Evolutionary conservation across 495 filamentous ascomycete species (phyloP).

Genomic region (Bombardia bombarda): DNA sequence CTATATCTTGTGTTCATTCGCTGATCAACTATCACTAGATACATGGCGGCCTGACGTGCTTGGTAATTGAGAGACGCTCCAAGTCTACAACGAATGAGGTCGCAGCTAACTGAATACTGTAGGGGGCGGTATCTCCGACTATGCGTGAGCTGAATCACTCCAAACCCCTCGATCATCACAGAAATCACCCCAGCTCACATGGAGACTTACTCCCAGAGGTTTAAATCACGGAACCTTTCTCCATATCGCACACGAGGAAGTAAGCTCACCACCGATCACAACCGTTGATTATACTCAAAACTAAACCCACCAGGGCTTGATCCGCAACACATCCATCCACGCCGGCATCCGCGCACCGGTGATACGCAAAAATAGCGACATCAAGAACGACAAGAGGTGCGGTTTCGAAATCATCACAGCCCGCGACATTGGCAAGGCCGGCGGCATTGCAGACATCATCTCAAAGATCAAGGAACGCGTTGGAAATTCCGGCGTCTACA

Average conservation of each 20-base stretch:
- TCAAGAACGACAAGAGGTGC: slow-evolving; percentile 75
- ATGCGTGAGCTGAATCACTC: slow-evolving; percentile 36
- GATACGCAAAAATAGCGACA: slow-evolving; percentile 56
- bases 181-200: not conserved
- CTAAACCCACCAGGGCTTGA: slow-evolving; percentile 67
- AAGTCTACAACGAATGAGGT: no score
- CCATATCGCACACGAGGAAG: slow-evolving; percentile 39
- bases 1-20: not conserved
- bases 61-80: no score
- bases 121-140: slow-evolving; percentile 32
- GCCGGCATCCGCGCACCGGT: slow-evolving; percentile 77
- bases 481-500: slow-evolving; percentile 67
- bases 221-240: slow-evolving; percentile 77
- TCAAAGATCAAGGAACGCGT: slow-evolving; percentile 67
- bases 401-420: slow-evolving; percentile 79
- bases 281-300: no score
- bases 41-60: slow-evolving; percentile 67
- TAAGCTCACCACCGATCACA: no score
- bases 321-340: slow-evolving; percentile 78
- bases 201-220: slow-evolving; percentile 37
- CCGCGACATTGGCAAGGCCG: slow-evolving; percentile 71
- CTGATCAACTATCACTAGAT: slow-evolving; percentile 33
- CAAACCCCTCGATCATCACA: not conserved
- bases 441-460: slow-evolving; percentile 63
- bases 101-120: no score